These are phyloP conservation scores for Colletotrichum sp. DNA, from an alignment of 2,329 filamentous ascomycete genomes.

Conservation along the genomic window DNA sequence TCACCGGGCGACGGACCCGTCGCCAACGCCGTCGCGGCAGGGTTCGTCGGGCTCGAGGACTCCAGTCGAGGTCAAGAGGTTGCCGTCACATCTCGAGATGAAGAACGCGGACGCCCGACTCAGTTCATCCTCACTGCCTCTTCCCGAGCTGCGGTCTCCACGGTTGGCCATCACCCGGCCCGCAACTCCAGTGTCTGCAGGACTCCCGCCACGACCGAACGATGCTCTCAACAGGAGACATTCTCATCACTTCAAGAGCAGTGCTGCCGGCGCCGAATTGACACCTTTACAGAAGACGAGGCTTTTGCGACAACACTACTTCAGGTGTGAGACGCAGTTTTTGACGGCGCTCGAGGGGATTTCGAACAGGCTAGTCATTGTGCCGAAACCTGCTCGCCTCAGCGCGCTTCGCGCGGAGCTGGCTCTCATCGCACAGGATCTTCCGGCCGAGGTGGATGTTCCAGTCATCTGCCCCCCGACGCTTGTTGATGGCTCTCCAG, in stretches of 20 bases:
- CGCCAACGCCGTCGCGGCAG: neutral
- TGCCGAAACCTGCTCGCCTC: slow-evolving; percentile 81
- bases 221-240: slow-evolving; percentile 62
- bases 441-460: slow-evolving; percentile 84
- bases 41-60: slow-evolving; percentile 29
- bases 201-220: slow-evolving; percentile 47
- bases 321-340: slow-evolving; percentile 81
- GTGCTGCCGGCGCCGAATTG: slow-evolving; percentile 66
- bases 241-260: slow-evolving; percentile 64
- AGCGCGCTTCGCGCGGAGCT: slow-evolving; percentile 83
- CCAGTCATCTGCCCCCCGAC: slow-evolving; percentile 81
- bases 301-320: slow-evolving; percentile 80
- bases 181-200: slow-evolving; percentile 62
- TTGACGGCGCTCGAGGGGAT: slow-evolving; percentile 82
- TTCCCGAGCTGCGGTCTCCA: slow-evolving; percentile 66
- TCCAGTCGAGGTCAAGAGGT: slow-evolving; percentile 43
- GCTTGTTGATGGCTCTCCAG: slow-evolving; percentile 73
- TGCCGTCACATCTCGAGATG: slow-evolving; percentile 55
- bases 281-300: slow-evolving; percentile 72
- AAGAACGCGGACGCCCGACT: slow-evolving; percentile 63
- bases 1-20: slow-evolving; percentile 4
- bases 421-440: slow-evolving; percentile 79
- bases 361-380: slow-evolving; percentile 81
- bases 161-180: slow-evolving; percentile 54
- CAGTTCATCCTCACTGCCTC: slow-evolving; percentile 71